A percentile compares a stretch with the other conserved stretches of the same genome.
These are phyloP conservation scores for Aspergillus nanangensis DNA, from an alignment of 495 filamentous ascomycete species.

Conservation along the genomic window DNA sequence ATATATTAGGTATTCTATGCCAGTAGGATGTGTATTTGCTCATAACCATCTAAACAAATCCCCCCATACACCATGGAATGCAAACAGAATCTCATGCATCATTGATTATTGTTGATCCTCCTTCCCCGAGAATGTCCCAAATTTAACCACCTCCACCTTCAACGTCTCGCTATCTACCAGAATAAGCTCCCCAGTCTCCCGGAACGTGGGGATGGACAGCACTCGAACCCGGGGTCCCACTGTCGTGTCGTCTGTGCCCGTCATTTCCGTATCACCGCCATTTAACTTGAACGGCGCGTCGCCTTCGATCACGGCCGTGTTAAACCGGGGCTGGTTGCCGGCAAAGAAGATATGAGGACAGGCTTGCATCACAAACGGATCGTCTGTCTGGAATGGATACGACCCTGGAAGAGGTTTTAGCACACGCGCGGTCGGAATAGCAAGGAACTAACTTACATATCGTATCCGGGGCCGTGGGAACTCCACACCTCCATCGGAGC, in stretches of 20 bases:
- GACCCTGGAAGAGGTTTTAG: slow-evolving; percentile 64
- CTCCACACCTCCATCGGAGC: slow-evolving; percentile 83
- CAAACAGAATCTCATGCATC: too few species aligned
- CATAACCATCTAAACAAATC: too few species aligned
- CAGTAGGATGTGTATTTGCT: too few species aligned
- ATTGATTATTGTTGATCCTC: slow-evolving; percentile 36
- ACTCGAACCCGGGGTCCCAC: slow-evolving; percentile 67
- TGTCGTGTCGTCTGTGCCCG: slow-evolving; percentile 31
- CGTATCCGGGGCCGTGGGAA: slow-evolving; percentile 96
- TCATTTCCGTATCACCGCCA: slow-evolving; percentile 37
- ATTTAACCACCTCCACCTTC: slow-evolving; percentile 65
- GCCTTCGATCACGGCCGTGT: slow-evolving; percentile 65
- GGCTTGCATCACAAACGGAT: slow-evolving; percentile 77
- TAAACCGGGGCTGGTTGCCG: slow-evolving; percentile 82
- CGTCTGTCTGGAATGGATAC: slow-evolving; percentile 88
- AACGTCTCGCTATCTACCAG: slow-evolving; percentile 83
- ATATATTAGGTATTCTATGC: too few species aligned
- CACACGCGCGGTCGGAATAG: too few species aligned
- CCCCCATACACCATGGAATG: too few species aligned
- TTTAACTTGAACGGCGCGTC: slow-evolving; percentile 29
- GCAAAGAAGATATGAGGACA: slow-evolving; percentile 91
- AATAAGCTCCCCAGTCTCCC: slow-evolving; percentile 75
- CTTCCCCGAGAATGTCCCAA: slow-evolving; percentile 49
- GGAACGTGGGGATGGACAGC: slow-evolving; percentile 76
- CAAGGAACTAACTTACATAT: slow-evolving; percentile 60